Evolutionary conservation across 768 basidiomycete species (phyloP).

Genomic region (Hydnomerulius pinastri): DNA sequence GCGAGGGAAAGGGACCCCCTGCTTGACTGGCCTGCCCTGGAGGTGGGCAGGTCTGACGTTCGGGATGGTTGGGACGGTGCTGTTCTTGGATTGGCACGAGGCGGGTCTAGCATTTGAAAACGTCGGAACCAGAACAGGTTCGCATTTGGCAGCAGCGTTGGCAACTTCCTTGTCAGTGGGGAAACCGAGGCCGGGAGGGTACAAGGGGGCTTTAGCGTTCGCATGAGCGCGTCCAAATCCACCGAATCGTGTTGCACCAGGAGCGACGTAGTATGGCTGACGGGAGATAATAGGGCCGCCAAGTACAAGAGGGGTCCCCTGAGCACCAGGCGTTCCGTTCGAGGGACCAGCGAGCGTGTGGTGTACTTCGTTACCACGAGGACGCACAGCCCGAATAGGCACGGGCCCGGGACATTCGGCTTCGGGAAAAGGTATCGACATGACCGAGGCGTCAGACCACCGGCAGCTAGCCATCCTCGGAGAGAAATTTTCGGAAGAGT

Average conservation of each 20-base stretch:
- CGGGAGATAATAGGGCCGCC: background rate
- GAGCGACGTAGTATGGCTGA: background rate
- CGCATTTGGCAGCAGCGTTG: background rate
- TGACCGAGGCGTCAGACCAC: background rate
- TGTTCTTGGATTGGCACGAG: background rate
- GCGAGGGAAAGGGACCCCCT: background rate
- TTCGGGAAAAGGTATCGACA: background rate
- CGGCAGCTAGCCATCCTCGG: no score
- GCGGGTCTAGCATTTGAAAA: background rate
- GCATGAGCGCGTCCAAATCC: background rate
- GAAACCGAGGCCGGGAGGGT: conserved; percentile 7
- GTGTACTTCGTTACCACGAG: background rate
- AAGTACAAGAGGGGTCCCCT: background rate
- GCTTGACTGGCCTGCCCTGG: background rate
- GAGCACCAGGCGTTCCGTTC: background rate
- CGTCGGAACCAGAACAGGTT: background rate
- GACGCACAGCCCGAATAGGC: background rate
- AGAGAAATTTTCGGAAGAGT: background rate
- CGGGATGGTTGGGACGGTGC: background rate
- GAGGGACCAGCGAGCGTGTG: background rate
- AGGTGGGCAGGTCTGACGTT: background rate
- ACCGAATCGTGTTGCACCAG: background rate
- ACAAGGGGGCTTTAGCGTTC: background rate
- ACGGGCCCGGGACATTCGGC: background rate
- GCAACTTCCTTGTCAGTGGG: background rate